Evolutionary conservation across 176 grass and related monocot species (phyloP).

Genomic region (Guadua angustifolia): DNA sequence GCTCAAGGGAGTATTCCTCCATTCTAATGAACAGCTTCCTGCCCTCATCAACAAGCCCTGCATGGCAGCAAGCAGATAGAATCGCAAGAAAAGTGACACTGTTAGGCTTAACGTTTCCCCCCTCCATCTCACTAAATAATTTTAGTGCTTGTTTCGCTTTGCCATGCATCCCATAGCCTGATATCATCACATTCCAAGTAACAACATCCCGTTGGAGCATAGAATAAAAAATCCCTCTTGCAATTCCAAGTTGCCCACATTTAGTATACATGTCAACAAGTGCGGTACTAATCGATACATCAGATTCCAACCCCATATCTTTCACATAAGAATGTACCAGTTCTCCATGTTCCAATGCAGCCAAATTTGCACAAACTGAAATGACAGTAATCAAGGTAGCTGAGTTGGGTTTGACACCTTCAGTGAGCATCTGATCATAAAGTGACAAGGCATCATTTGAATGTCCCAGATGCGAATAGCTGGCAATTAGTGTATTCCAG

Average conservation of each 20-base stretch:
- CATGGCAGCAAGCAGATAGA: slow-evolving; percentile 74
- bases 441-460: slow-evolving; percentile 54
- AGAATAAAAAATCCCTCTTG: slow-evolving; percentile 63
- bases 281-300: slow-evolving; percentile 58
- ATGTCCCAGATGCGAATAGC: slow-evolving; percentile 61
- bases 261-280: slow-evolving; percentile 81
- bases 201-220: slow-evolving; percentile 69
- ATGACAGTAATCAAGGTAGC: slow-evolving; percentile 55
- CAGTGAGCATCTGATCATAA: slow-evolving; percentile 62
- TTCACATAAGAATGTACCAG: slow-evolving; percentile 61
- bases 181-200: slow-evolving; percentile 84
- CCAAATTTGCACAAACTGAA: slow-evolving; percentile 63
- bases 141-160: slow-evolving; percentile 59
- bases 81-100: slow-evolving; percentile 69
- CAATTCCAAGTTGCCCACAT: slow-evolving; percentile 64
- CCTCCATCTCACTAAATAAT: slow-evolving; percentile 65
- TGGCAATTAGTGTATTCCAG: slow-evolving; percentile 67
- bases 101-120: slow-evolving; percentile 49
- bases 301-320: slow-evolving; percentile 52
- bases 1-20: slow-evolving; percentile 49
- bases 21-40: slow-evolving; percentile 58
- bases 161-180: slow-evolving; percentile 78
- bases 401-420: slow-evolving; percentile 59
- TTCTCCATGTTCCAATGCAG: slow-evolving; percentile 55
- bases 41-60: slow-evolving; percentile 65